Percentiles rank a stretch among this genome's conserved stretches.
These are phyloP conservation scores for Botrytis hyacinthi DNA, from an alignment of 2,329 filamentous ascomycete genomes.

Conservation along the genomic window DNA sequence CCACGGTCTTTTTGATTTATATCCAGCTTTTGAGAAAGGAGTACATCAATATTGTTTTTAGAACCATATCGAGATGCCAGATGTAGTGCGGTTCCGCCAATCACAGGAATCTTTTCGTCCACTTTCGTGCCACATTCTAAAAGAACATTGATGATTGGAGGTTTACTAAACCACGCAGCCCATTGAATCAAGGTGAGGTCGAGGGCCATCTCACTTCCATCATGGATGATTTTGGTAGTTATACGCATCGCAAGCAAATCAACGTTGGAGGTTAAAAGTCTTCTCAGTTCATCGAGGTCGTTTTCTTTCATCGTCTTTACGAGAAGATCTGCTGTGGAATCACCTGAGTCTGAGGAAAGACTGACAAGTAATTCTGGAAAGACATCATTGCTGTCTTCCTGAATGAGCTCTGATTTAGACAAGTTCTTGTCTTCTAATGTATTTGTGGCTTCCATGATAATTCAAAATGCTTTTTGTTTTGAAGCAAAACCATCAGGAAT, in stretches of 20 bases:
- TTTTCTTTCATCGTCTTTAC: neutral
- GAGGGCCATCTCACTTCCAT: accelerated
- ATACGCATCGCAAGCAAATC: neutral
- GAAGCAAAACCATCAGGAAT: neutral
- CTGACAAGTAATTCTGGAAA: neutral
- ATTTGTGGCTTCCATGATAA: neutral
- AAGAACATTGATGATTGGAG: neutral
- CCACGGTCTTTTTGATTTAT: neutral
- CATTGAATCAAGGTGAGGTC: neutral
- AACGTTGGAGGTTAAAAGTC: neutral
- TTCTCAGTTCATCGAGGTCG: neutral
- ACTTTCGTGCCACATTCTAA: neutral
- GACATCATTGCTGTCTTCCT: neutral
- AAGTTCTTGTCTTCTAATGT: neutral
- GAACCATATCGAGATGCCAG: too few relatives aligned
- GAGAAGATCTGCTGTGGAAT: neutral
- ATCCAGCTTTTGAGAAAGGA: neutral
- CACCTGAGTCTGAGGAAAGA: neutral
- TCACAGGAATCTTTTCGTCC: too few relatives aligned
- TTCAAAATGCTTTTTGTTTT: neutral
- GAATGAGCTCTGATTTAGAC: neutral
- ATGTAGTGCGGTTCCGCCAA: too few relatives aligned
- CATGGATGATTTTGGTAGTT: neutral
- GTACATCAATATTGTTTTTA: too few relatives aligned
- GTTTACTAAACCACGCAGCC: neutral